These are phyloP conservation scores for Aspergillus floridensis DNA, from an alignment of 2,329 filamentous ascomycete species.

Conservation along the genomic window DNA sequence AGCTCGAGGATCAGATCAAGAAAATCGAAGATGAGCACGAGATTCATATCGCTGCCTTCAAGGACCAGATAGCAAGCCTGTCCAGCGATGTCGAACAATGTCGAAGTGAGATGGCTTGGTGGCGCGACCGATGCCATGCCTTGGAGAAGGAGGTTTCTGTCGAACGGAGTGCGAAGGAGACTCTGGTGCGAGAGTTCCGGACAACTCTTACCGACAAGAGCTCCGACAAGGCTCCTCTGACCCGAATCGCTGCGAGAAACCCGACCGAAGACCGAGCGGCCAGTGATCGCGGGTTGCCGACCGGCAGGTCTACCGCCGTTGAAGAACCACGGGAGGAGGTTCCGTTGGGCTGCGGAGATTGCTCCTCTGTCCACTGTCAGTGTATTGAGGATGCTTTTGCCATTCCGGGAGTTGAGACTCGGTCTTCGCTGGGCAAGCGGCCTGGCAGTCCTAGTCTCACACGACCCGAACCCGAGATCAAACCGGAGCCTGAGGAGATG, in stretches of 20 bases:
- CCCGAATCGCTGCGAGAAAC: slow-evolving; percentile 4
- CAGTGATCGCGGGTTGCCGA: slow-evolving; percentile 7
- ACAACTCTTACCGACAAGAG: slow-evolving; percentile 28
- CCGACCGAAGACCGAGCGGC: slow-evolving; percentile 3
- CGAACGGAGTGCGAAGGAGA: slow-evolving; percentile 44
- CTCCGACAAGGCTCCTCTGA: slow-evolving; percentile 42
- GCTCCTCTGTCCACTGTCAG: slow-evolving; percentile 62
- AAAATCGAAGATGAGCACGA: slow-evolving; percentile 48
- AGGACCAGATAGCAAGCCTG: slow-evolving; percentile 54
- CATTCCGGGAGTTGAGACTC: slow-evolving; percentile 40
- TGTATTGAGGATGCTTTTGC: slow-evolving; percentile 58
- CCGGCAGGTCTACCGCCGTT: background rate
- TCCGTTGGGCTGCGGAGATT: slow-evolving; percentile 62
- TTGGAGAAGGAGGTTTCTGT: slow-evolving; percentile 61
- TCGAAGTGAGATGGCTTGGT: slow-evolving; percentile 49
- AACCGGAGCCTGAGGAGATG: slow-evolving; percentile 49
- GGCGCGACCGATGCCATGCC: slow-evolving; percentile 56
- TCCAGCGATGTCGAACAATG: slow-evolving; percentile 67
- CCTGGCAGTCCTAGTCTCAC: slow-evolving; percentile 52
- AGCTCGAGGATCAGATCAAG: slow-evolving; percentile 53
- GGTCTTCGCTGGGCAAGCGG: slow-evolving; percentile 34
- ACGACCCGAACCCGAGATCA: slow-evolving; percentile 49
- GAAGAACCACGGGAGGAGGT: slow-evolving; percentile 36
- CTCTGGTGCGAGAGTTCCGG: slow-evolving; percentile 42
- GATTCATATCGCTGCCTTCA: slow-evolving; percentile 49